A percentile compares a stretch with the other conserved stretches of the same genome.
These are phyloP conservation scores for Penicillium sp. DNA, from an alignment of 2,329 filamentous ascomycete genomes.

Conservation along the genomic window DNA sequence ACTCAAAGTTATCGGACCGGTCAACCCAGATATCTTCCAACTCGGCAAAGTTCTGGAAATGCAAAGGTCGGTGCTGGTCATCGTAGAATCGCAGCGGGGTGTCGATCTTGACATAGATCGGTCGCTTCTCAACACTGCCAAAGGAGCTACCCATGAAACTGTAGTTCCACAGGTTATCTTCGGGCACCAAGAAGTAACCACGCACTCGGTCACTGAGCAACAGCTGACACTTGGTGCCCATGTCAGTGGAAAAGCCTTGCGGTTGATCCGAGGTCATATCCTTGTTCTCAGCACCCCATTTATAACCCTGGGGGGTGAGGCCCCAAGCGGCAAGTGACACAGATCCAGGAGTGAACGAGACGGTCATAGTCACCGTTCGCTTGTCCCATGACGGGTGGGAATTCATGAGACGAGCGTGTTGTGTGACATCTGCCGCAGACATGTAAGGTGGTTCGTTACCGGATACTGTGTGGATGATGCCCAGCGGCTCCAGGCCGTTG, in stretches of 20 bases:
- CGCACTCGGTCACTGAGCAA: slow-evolving; percentile 89
- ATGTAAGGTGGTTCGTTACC: slow-evolving; percentile 96
- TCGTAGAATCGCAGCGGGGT: slow-evolving; percentile 89
- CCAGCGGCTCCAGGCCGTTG: slow-evolving; percentile 81
- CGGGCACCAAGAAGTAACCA: slow-evolving; percentile 94
- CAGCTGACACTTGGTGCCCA: slow-evolving; percentile 95
- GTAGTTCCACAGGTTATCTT: slow-evolving; percentile 92
- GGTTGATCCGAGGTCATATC: slow-evolving; percentile 91
- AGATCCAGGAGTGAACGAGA: slow-evolving; percentile 94
- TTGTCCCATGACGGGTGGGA: slow-evolving; percentile 78
- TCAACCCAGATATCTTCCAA: slow-evolving; percentile 97
- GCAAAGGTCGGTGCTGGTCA: slow-evolving; percentile 84
- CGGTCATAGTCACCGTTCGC: slow-evolving; percentile 91
- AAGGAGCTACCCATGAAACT: slow-evolving; percentile 95
- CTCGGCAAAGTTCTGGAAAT: slow-evolving; percentile 97
- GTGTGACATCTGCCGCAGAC: slow-evolving; percentile 91
- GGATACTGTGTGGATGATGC: slow-evolving; percentile 91
- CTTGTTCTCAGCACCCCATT: slow-evolving; percentile 96
- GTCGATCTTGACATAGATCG: slow-evolving; percentile 89
- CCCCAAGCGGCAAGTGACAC: slow-evolving; percentile 94
- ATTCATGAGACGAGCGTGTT: slow-evolving; percentile 87
- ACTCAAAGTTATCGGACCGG: slow-evolving; percentile 89
- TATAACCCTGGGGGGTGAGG: slow-evolving; percentile 86
- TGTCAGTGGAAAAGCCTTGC: slow-evolving; percentile 84
- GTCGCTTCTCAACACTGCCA: slow-evolving; percentile 83